Evolutionary conservation across 768 basidiomycete species (phyloP).

Genomic region (Lactarius hatsudake): DNA sequence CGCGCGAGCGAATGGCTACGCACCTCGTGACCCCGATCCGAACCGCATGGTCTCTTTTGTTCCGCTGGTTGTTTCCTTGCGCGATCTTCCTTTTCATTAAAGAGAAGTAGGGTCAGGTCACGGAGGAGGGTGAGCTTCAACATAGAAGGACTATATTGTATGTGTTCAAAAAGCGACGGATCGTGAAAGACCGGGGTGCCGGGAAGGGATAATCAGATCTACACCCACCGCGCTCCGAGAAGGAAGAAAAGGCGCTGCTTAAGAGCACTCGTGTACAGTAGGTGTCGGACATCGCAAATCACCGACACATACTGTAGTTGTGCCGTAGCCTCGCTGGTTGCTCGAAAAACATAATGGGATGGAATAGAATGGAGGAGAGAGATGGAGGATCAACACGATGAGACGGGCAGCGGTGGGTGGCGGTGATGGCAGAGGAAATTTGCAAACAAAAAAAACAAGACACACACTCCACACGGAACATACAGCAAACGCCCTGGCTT

Average conservation of each 20-base stretch:
- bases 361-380: not conserved
- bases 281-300: not conserved
- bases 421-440: slow-evolving; percentile 10
- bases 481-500: slow-evolving; percentile 2
- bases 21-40: not conserved
- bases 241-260: not conserved
- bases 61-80: not conserved
- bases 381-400: slow-evolving; percentile 17
- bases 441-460: not conserved
- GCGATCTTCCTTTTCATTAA: not conserved
- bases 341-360: not conserved
- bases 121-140: not conserved
- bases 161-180: not conserved
- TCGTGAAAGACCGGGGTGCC: not conserved
- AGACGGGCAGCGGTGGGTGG: slow-evolving; percentile 21
- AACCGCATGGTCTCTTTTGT: not conserved
- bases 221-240: not conserved
- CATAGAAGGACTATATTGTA: not conserved
- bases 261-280: not conserved
- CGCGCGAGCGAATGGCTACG: not conserved
- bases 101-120: not conserved
- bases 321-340: not conserved
- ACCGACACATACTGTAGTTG: not conserved
- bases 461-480: too few species aligned
- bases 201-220: not conserved